These are phyloP conservation scores for Coemansia furcata DNA, from an alignment of 192 early-diverging fungal species.

Conservation along the genomic window DNA sequence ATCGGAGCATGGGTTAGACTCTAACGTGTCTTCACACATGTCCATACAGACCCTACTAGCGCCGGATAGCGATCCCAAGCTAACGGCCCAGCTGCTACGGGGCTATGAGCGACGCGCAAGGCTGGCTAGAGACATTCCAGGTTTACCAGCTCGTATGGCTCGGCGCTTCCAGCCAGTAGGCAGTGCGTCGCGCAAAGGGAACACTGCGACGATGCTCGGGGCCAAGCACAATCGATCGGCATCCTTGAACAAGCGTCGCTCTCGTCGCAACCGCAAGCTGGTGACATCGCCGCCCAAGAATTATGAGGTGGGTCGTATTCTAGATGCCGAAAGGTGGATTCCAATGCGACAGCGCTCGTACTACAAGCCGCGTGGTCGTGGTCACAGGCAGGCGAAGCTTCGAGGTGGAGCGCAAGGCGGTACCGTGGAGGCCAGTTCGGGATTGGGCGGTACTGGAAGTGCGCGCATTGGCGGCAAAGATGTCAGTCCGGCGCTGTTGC, in stretches of 20 bases:
- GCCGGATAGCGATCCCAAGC: not conserved
- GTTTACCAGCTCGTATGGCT: slow-evolving; percentile 20
- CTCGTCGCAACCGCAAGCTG: slow-evolving; percentile 33
- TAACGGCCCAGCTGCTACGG: slow-evolving; percentile 20
- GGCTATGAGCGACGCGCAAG: slow-evolving; percentile 16
- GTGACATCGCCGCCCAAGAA: slow-evolving; percentile 32
- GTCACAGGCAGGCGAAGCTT: slow-evolving; percentile 15
- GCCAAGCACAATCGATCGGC: not conserved
- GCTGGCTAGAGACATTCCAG: slow-evolving; percentile 16
- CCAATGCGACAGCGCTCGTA: slow-evolving; percentile 50
- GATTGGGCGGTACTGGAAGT: slow-evolving; percentile 49
- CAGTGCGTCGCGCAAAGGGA: not conserved
- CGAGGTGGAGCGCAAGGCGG: slow-evolving; percentile 48
- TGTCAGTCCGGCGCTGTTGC: too few species aligned
- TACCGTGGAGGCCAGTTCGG: slow-evolving; percentile 29
- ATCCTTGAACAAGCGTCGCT: slow-evolving; percentile 11
- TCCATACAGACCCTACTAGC: slow-evolving; percentile 22
- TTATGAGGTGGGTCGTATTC: slow-evolving; percentile 27
- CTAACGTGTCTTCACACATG: slow-evolving; percentile 4
- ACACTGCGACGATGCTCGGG: not conserved
- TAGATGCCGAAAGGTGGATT: slow-evolving; percentile 49
- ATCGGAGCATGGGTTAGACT: not conserved
- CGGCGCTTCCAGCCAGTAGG: slow-evolving; percentile 28
- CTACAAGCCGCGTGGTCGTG: slow-evolving; percentile 42
- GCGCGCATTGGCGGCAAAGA: slow-evolving; percentile 38